Percentiles rank a stretch among this genome's conserved stretches.
These are phyloP conservation scores for Fusarium coicis DNA, from an alignment of 2,329 filamentous ascomycete species.

Conservation along the genomic window DNA sequence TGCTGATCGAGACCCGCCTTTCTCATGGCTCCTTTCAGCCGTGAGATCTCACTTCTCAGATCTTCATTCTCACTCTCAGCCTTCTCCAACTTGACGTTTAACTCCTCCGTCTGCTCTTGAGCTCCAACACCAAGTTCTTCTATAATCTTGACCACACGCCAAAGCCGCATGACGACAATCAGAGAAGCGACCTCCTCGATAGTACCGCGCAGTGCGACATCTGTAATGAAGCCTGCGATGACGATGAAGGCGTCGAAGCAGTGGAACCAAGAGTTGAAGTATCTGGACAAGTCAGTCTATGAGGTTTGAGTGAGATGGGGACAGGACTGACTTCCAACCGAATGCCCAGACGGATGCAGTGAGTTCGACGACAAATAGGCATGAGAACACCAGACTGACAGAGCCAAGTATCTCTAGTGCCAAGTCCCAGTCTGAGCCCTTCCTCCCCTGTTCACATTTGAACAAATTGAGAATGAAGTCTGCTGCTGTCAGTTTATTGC, in stretches of 20 bases:
- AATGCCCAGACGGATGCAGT: conserved; percentile 12
- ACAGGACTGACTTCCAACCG: not conserved
- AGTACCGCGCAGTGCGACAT: conserved; percentile 2
- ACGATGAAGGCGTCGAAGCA: conserved; percentile 16
- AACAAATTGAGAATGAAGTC: conserved; percentile 14
- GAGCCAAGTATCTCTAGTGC: not conserved
- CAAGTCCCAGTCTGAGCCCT: not conserved
- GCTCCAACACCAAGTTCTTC: conserved; percentile 8
- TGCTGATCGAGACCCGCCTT: not conserved
- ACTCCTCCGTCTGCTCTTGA: conserved; percentile 6
- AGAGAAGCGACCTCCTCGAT: conserved; percentile 16
- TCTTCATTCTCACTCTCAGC: not conserved
- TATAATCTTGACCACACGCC: conserved; percentile 17
- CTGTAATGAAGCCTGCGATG: conserved; percentile 4
- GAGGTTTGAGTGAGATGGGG: accelerated
- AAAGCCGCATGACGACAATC: conserved; percentile 17
- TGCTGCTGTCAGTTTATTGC: accelerated
- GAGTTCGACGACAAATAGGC: conserved; percentile 2
- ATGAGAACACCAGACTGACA: not conserved
- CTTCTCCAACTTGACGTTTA: not conserved
- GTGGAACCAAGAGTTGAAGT: conserved; percentile 19
- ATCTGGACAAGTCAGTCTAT: not conserved
- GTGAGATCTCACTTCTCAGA: not conserved
- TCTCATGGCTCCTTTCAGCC: not conserved
- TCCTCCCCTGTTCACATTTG: not conserved